Evolutionary conservation across 352 stramenopile species (phyloP), one percentile per base, ranked within the genome.

Genomic region (Aphanomyces invadans): DNA sequence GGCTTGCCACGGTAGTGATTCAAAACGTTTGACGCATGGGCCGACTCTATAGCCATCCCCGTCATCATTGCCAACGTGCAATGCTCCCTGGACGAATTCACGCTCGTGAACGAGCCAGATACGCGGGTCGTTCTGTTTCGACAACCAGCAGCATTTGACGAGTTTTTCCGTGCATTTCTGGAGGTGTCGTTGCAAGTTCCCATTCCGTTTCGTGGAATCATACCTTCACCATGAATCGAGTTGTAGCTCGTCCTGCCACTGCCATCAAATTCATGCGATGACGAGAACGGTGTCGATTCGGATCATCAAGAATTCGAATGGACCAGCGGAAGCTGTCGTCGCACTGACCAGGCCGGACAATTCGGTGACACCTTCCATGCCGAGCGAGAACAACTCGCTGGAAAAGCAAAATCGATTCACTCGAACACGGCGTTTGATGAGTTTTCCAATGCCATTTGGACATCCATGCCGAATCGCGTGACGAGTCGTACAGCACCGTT

Each of bases 11-110:
- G 26, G 36, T 2, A 39, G 7, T 26, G 46, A 23, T n/a, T 51
- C 25, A 25, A 65, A 15, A 33, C 11, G 63, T 39, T 51, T 23
- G n/a, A n/a, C n/a, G n/a, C n/a, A n/a, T n/a, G n/a, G n/a, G n/a
- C n/a, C n/a, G n/a, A n/a, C 12, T 19, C 54, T 45, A 9, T 31
- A 92, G 84, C 76, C 10, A 86, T 90, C 36, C 81, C 79, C 12
- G 85, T 92, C 38, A 88, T 89, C 59, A 76, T 94, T 5, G 48
- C 92, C 56, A 89, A 90, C 70, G 52, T 94, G 19, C 48, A 69
- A n/a, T 69, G 52, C 45, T 36, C 68, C 25, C 32, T 31, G 2
- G 38, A 73, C 10, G 70, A 85, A 19, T 80, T 75, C 42, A 80
- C 80, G 2, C 31, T 76, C 26, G 69, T 68, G 29, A 56, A 57